Evolutionary conservation across 176 grass and related monocot species (phyloP), one percentile per base, ranked within the genome.

Genomic region (Luzula sylvatica): DNA sequence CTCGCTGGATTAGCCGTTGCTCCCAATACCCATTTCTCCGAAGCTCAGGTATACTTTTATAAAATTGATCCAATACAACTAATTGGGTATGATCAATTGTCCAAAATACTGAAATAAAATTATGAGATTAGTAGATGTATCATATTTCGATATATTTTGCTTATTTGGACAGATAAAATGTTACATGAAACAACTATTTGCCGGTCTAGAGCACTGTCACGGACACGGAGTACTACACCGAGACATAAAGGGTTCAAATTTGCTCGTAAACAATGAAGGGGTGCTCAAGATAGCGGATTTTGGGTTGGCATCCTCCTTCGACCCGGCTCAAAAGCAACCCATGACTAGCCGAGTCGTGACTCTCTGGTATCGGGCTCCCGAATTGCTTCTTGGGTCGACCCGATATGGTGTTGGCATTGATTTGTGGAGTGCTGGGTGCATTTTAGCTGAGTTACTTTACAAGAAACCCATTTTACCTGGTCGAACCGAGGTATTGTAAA

Each of bases 401-500:
- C 25, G 26, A 11, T 81, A 81, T 20, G 58, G 71, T 8, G 46
- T 75, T 5, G 71, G 66, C 9, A 40, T 82, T 3, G 71, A 82
- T 39, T 67, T 82, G 21, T 82, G 78, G 78, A 82, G 78, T 52
- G 78, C 63, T 25, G 78, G 78, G 17, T 81, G 78, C 56, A 75
- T 81, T 47, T 24, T 81, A 23, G 78, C 70, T 12, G 78, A 82
- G 32, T 26, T 82, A 35, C 58, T 82, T 46, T 15, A 15, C 3
- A 71, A 58, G 18, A 71, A 75, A 49, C 78, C 71, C 18, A 58
- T 82, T 15, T 59, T 82, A 4, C 66, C 78, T 2, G 72, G 71
- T 46, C 48, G 72, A 35, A 82, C 71, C 8, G 78, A 82, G 78
- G 78, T 81, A 60, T 17, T 26, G 22, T 13, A 35, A 43, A 20